Percentiles rank a stretch among this genome's conserved stretches.
Conservation (phyloP, 2,329 filamentous ascomycete genomes). For the Ophiognomonia clavigignenti-juglandacearum region DNA sequence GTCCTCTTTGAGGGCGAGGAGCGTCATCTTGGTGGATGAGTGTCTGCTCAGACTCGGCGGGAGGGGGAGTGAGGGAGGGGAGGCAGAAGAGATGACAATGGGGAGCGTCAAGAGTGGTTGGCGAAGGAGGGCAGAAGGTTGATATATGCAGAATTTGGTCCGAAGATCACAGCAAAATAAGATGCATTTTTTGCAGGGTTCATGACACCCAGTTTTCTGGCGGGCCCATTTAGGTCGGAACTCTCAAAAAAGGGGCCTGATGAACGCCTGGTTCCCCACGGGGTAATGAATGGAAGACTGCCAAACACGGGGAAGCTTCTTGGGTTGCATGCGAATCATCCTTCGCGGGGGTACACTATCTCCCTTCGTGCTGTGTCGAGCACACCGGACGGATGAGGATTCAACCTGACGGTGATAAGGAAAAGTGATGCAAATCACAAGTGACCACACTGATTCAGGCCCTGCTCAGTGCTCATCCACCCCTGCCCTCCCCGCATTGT, state of each 20-base stretch:
- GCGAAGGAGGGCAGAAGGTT: neutral
- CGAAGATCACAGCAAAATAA: too few relatives aligned
- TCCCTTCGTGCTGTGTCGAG: too few relatives aligned
- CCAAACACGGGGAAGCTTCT: slow-evolving; percentile 10
- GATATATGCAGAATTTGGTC: slow-evolving; percentile 15
- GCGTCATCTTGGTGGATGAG: slow-evolving; percentile 23
- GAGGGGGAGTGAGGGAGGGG: neutral
- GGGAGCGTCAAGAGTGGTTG: neutral
- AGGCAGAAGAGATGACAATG: neutral
- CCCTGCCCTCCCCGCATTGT: neutral
- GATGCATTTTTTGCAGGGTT: too few relatives aligned
- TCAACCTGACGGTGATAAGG: slow-evolving; percentile 1
- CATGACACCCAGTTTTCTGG: too few relatives aligned
- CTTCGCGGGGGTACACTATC: slow-evolving; percentile 3
- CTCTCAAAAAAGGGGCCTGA: too few relatives aligned
- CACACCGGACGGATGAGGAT: slow-evolving; percentile 13
- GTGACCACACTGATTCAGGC: neutral
- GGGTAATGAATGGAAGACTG: too few relatives aligned
- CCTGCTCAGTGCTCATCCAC: too few relatives aligned
- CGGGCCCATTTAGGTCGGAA: neutral
- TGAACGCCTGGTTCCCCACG: too few relatives aligned
- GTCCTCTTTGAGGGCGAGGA: slow-evolving; percentile 50
- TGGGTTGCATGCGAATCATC: slow-evolving; percentile 1
- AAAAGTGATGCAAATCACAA: too few relatives aligned
- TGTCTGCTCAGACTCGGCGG: neutral